These are phyloP conservation scores for Neurospora sp. DNA, from an alignment of 495 filamentous ascomycete species.

Conservation along the genomic window DNA sequence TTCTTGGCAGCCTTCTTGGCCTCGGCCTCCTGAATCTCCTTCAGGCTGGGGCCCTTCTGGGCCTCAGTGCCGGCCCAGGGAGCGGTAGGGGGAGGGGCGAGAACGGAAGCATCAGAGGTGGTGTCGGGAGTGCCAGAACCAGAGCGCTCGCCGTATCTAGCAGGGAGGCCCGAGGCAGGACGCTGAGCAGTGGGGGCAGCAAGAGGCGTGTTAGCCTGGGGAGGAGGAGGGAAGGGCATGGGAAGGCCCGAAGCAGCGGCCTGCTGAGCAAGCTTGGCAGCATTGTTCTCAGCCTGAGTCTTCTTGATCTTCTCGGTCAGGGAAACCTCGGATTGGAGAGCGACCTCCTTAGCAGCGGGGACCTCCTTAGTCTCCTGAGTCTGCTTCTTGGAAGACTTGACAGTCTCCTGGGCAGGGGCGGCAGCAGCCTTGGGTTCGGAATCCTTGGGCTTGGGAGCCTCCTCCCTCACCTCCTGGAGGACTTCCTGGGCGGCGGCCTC, in stretches of 20 bases:
- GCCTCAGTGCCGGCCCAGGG: conserved; percentile 76
- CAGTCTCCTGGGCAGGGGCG: background rate
- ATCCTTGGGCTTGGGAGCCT: conserved; percentile 5
- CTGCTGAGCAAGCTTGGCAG: conserved; percentile 52
- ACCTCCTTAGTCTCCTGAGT: background rate
- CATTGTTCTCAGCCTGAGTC: conserved; percentile 40
- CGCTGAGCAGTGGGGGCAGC: conserved; percentile 82
- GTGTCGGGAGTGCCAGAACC: conserved; percentile 62
- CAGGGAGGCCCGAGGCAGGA: conserved; percentile 71
- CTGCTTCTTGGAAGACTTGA: background rate
- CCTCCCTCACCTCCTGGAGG: conserved; percentile 6
- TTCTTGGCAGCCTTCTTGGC: conserved; percentile 86
- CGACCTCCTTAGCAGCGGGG: conserved; percentile 3
- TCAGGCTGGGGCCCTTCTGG: conserved; percentile 83
- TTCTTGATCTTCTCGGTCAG: conserved; percentile 85
- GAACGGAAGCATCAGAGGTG: conserved; percentile 24
- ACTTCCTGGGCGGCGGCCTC: conserved; percentile 12
- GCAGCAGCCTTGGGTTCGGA: background rate
- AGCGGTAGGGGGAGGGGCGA: conserved; percentile 57
- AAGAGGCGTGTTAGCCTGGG: conserved; percentile 63
- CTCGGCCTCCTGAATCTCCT: conserved; percentile 94
- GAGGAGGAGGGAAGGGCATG: conserved; percentile 61
- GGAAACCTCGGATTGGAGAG: conserved; percentile 37
- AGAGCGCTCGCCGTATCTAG: conserved; percentile 61
- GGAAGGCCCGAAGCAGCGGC: conserved; percentile 51